phyloP scores from a whole-genome alignment of 139 green algal genomes.

The Medakamo hakoo region DNA sequence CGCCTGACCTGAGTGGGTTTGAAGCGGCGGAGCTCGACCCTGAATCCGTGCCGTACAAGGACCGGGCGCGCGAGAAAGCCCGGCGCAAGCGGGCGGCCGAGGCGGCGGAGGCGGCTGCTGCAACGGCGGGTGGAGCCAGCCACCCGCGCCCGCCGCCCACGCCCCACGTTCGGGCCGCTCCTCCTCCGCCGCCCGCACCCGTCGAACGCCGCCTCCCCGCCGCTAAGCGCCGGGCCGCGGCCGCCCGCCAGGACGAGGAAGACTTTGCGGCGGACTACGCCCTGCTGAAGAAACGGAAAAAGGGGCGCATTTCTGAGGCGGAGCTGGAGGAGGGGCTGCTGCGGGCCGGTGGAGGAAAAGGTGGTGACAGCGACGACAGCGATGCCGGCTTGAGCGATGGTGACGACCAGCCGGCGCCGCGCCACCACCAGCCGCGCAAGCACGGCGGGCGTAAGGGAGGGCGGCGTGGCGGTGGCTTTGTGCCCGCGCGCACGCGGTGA shows the following conservation, averaged over 20 bases:
- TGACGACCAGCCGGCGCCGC: too few relatives aligned
- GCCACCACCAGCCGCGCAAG: not conserved
- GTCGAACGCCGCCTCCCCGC: constrained; percentile 25
- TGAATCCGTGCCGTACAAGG: constrained; percentile 21
- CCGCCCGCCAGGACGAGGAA: constrained; percentile 43
- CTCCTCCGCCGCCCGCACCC: not conserved
- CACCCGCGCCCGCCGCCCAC: too few relatives aligned
- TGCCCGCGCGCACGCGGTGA: not conserved
- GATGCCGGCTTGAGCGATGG: not conserved
- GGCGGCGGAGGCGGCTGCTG: not conserved
- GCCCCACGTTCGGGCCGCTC: not conserved
- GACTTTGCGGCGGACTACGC: constrained; percentile 60
- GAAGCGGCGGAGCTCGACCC: constrained; percentile 38
- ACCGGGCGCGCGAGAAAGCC: not conserved
- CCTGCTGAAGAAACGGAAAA: constrained; percentile 56
- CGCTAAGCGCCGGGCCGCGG: constrained; percentile 52
- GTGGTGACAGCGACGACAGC: not conserved
- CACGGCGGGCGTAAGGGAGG: not conserved
- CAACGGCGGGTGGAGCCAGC: constrained; percentile 7
- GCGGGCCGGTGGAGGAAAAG: not conserved
- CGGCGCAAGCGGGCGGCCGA: not conserved
- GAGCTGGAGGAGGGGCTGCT: constrained; percentile 10
- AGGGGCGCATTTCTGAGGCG: constrained; percentile 32
- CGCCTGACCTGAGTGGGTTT: constrained; percentile 21
- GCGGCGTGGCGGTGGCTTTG: not conserved